These are phyloP conservation scores for Chlorella vulgaris DNA, from an alignment of 139 green algal genomes.

Conservation along the genomic window DNA sequence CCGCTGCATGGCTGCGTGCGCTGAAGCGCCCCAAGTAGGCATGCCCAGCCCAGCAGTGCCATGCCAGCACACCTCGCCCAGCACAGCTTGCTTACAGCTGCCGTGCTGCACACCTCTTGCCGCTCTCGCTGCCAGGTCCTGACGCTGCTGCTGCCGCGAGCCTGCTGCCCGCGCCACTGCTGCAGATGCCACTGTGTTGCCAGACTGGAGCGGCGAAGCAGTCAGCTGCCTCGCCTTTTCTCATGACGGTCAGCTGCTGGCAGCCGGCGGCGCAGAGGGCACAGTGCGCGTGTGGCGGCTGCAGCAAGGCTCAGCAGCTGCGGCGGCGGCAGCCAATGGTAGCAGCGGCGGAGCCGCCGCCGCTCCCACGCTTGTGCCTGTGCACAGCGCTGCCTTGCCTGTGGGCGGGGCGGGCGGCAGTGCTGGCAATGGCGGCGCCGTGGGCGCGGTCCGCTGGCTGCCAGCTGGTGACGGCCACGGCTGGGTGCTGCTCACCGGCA, in stretches of 20 bases:
- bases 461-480: constrained; percentile 10
- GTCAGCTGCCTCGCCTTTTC: constrained; percentile 59
- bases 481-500: constrained; percentile 55
- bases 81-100: too few relatives aligned
- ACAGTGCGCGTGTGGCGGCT: constrained; percentile 57
- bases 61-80: too few relatives aligned
- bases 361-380: constrained; percentile 32
- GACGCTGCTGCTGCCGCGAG: too few relatives aligned
- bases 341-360: not conserved
- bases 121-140: too few relatives aligned
- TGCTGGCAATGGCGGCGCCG: not conserved
- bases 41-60: too few relatives aligned
- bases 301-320: not conserved
- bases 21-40: too few relatives aligned
- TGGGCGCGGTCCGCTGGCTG: constrained; percentile 18
- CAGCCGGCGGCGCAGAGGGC: constrained; percentile 49
- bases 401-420: not conserved
- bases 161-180: not conserved
- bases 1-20: not conserved
- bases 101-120: too few relatives aligned
- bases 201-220: constrained; percentile 9
- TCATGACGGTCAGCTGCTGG: constrained; percentile 53
- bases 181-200: constrained; percentile 13
- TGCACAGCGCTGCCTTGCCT: constrained; percentile 4
- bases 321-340: too few relatives aligned